phyloP scores from a whole-genome alignment of 192 early-diverging fungal species.

The Thoreauomyces humboldtii region DNA sequence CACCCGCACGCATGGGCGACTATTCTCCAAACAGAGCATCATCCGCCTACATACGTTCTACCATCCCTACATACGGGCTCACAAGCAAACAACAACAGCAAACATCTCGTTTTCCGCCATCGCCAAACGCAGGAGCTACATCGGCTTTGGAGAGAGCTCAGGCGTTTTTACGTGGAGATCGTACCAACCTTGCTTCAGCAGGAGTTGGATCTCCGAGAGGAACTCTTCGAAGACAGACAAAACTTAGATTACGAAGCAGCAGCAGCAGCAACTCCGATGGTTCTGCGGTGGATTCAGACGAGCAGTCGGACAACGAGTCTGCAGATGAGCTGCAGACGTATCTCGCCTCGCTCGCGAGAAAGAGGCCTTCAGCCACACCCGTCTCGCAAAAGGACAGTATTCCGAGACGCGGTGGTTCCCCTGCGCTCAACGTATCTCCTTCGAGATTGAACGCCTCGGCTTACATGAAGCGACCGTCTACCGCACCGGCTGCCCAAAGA shows the following conservation, averaged over 20 bases:
- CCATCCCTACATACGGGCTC: too few relatives aligned
- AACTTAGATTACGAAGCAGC: background rate
- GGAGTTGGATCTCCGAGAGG: too few relatives aligned
- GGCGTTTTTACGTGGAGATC: background rate
- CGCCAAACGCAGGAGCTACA: background rate
- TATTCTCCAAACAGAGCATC: too few relatives aligned
- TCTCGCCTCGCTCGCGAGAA: background rate
- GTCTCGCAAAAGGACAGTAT: background rate
- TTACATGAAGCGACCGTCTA: background rate
- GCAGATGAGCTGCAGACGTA: constrained; percentile 9
- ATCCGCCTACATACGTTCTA: too few relatives aligned
- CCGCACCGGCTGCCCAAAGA: background rate
- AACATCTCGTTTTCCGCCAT: background rate
- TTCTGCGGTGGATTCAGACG: background rate
- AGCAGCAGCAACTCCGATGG: background rate
- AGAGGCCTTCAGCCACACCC: background rate
- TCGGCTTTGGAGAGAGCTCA: background rate
- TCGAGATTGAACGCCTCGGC: background rate
- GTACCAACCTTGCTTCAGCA: background rate
- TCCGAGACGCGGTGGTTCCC: background rate
- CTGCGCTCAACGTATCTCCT: background rate
- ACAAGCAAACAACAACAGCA: too few relatives aligned
- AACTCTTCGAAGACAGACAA: background rate
- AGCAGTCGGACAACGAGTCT: background rate
- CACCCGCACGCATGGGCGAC: too few relatives aligned